Base-by-base conservation (phyloP, 2,329 filamentous ascomycete genomes). In the Phialophora expanda region DNA sequence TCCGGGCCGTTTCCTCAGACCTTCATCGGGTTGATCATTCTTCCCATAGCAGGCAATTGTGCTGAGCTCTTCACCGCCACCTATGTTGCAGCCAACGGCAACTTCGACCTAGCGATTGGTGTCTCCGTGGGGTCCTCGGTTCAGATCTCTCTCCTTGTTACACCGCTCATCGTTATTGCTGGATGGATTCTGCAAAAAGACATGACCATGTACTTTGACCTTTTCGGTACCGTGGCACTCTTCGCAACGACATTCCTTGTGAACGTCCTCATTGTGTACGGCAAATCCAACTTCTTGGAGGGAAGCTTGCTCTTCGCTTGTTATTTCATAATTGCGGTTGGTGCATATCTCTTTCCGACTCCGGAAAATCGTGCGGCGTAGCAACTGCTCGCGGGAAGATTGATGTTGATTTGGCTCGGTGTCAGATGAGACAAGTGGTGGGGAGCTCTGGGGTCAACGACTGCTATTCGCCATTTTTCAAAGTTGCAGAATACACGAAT, bases 1-100 rank as follows among this genome's bases (percentile, higher is more conserved):
- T 87, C 82, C 41, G 86, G 87, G 2, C 84, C 87, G 66, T 90
- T 93, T 74, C 91, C 88, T 80, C 90, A 90, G 78, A 90, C 88
- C 0, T 93, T 93, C 72, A 91, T 93, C 72, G 90, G 90, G 80
- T 81, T 92, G 53, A 90, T 93, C 56, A 80, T 93, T 17, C 89
- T 93, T 53, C 90, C 90, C 3, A 92, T 92, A 70, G 90, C 92
- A 38, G 90, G 90, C 51, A 92, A 93, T 72, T 90, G 90, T 2
- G 90, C 90, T 1, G 90, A 93, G 76, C 90, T 93, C 73, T 90
- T 93, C 38, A 93, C 91, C 1, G 91, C 91, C 28, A 88, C 92
- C 20, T 51, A 51, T 51, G 48, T 11, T 30, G 90, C 91, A 0
- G 82, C 88, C 67, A 89, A 91, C 76, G 86, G 93, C 78, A 93